Percentiles rank a stretch among this genome's conserved stretches.
Evolutionary conservation across 2,329 filamentous ascomycete species (phyloP).

Genomic region (Cladorrhinum sp.): DNA sequence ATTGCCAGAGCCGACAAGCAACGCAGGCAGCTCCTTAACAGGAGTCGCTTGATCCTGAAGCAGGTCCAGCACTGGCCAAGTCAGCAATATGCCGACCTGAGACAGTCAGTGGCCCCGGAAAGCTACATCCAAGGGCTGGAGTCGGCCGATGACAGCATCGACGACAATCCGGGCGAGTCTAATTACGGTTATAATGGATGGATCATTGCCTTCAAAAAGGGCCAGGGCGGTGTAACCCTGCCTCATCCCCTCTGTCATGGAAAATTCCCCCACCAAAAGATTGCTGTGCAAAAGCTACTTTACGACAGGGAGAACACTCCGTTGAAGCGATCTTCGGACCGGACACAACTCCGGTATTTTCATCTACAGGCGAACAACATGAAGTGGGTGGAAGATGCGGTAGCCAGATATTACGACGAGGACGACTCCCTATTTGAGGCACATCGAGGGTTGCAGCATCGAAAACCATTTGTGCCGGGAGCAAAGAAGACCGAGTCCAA

Average conservation of each 20-base stretch:
- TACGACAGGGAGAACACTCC: slow-evolving; percentile 23
- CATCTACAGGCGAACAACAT: slow-evolving; percentile 27
- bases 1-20: slow-evolving; percentile 14
- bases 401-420: slow-evolving; percentile 24
- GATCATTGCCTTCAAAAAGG: slow-evolving; percentile 23
- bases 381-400: slow-evolving; percentile 26
- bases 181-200: slow-evolving; percentile 27
- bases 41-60: slow-evolving; percentile 20
- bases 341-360: slow-evolving; percentile 24
- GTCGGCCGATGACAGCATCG: slow-evolving; percentile 18
- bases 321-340: slow-evolving; percentile 16
- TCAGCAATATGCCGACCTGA: slow-evolving; percentile 9
- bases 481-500: slow-evolving; percentile 21
- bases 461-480: slow-evolving; percentile 14
- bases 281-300: slow-evolving; percentile 22
- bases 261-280: slow-evolving; percentile 26
- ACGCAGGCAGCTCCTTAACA: slow-evolving; percentile 13
- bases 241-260: slow-evolving; percentile 22
- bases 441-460: slow-evolving; percentile 11
- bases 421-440: slow-evolving; percentile 17
- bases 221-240: slow-evolving; percentile 20
- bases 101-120: slow-evolving; percentile 16
- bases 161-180: slow-evolving; percentile 21
- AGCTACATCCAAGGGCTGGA: slow-evolving; percentile 20
- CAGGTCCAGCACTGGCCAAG: slow-evolving; percentile 23